A percentile compares a stretch with the other conserved stretches of the same genome.
phyloP scores from a whole-genome alignment of 192 early-diverging fungal species.

The Gryganskiella cystojenkinii region DNA sequence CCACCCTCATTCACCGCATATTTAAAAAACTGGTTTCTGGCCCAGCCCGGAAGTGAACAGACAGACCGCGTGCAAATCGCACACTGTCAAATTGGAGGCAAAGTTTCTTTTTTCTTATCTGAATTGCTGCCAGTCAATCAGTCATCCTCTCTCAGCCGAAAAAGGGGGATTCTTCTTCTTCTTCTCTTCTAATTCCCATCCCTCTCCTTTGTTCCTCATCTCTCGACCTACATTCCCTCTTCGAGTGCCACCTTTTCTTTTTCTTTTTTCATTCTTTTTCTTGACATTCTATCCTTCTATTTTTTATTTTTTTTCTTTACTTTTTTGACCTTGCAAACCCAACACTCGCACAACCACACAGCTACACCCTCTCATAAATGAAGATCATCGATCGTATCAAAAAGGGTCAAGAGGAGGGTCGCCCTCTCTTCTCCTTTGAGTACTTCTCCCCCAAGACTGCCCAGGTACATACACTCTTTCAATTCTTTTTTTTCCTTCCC shows the following conservation, averaged over 20 bases:
- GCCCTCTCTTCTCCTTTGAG: constrained; percentile 91
- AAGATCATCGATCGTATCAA: constrained; percentile 83
- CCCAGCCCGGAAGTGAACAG: not conserved
- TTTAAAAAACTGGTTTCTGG: too few relatives aligned
- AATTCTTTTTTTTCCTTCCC: not conserved
- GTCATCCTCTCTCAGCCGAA: not conserved
- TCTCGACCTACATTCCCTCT: too few relatives aligned
- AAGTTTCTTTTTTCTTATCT: not conserved
- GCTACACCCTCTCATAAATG: constrained; percentile 48
- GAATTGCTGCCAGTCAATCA: not conserved
- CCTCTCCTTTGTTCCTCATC: not conserved
- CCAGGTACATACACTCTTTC: constrained; percentile 55
- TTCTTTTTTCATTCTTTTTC: not conserved
- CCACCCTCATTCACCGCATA: not conserved
- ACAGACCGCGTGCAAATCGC: not conserved
- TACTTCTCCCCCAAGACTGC: constrained; percentile 98
- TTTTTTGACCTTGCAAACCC: not conserved
- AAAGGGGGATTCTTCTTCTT: not conserved
- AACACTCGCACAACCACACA: too few relatives aligned
- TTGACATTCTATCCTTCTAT: not conserved
- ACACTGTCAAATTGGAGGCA: not conserved
- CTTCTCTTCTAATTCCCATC: too few relatives aligned
- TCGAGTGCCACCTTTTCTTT: too few relatives aligned
- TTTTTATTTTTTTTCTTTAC: constrained; percentile 2
- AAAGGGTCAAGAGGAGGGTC: constrained; percentile 73